Evolutionary conservation across 257 asterid species (phyloP), one percentile per base, ranked within the genome.

Genomic region (Voacanga thouarsii): DNA sequence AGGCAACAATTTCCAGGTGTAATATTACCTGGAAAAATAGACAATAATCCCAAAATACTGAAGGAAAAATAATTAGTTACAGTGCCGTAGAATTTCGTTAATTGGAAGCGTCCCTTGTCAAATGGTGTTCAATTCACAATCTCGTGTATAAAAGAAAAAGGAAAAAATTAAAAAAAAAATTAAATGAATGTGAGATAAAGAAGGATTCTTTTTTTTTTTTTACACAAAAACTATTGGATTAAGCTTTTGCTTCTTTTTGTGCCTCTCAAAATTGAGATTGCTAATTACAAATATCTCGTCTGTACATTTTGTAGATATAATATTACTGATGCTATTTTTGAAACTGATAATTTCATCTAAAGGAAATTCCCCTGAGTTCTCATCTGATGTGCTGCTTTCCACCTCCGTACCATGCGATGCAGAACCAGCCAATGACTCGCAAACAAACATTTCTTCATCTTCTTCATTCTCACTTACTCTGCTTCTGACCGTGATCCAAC

Each of bases 401-500:
- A 72, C 53, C 45, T 74, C 67, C 51, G n/a, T 37, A 39, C 44
- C 53, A 81, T 43, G 8, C 15, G 64, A 51, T 39, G 70, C 5
- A 26, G 70, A 37, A 67, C 28, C 82, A 80, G 80, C 75, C 82
- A 74, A 11, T 80, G 78, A 53, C 73, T 50, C 53, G 44, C 78
- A 30, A 57, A 47, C 74, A 41, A 49, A 76, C 66, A 11, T 41
- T 70, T 55, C 75, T 56, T 72, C 74, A 18, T 61, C 53, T 37
- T 23, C 61, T 11, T n/a, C 75, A 7, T 76, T 63, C 16, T 73
- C 84, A 60, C 33, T 69, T 68, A 71, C 44, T 65, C 69, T 75
- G 61, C 80, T 71, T 84, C 95, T 81, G 3, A 91, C 83, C 64
- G 86, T 84, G 71, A 83, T 75, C 97, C 97, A 91, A 18, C 71